A percentile compares a stretch with the other conserved stretches of the same genome.
These are phyloP conservation scores for Podospora pseudocomata DNA, from an alignment of 495 filamentous ascomycete species.

Conservation along the genomic window DNA sequence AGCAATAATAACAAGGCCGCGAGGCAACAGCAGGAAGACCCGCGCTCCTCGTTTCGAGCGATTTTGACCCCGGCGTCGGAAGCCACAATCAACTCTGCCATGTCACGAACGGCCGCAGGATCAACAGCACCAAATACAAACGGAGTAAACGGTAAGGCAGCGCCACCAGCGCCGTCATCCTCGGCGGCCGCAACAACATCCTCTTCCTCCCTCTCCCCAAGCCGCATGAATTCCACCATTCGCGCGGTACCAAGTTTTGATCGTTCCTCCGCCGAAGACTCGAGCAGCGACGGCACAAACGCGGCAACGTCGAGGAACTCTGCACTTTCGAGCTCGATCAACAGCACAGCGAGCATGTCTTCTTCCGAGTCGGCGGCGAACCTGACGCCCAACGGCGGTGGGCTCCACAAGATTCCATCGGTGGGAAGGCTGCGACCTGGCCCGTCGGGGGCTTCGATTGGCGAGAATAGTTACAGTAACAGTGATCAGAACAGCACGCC, in stretches of 20 bases:
- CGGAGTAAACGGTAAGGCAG: constrained; percentile 23
- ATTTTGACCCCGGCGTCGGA: constrained; percentile 36
- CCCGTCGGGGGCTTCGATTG: constrained; percentile 13
- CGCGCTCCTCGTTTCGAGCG: constrained; percentile 22
- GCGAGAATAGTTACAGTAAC: background rate
- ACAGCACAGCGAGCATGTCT: constrained; percentile 43
- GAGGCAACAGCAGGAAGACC: constrained; percentile 16
- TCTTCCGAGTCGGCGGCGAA: constrained; percentile 39
- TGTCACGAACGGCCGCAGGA: constrained; percentile 25
- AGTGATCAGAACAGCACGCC: background rate
- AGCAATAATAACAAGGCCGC: constrained; percentile 15
- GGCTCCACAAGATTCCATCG: constrained; percentile 16
- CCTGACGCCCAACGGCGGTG: constrained; percentile 21
- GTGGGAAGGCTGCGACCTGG: constrained; percentile 29
- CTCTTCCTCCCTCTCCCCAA: constrained; percentile 14
- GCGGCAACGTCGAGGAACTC: constrained; percentile 38
- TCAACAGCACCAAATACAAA: constrained; percentile 10
- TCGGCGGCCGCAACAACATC: constrained; percentile 4
- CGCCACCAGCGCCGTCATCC: constrained; percentile 14
- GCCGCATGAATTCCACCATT: constrained; percentile 43
- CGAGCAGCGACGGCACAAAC: constrained; percentile 26
- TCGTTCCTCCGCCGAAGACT: constrained; percentile 29
- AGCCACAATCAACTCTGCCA: constrained; percentile 34
- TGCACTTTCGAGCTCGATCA: constrained; percentile 46
- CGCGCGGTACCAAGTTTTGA: constrained; percentile 47